Base-by-base conservation (phyloP, 1,139 yeast species). In the Suhomyces yuchorum region DNA sequence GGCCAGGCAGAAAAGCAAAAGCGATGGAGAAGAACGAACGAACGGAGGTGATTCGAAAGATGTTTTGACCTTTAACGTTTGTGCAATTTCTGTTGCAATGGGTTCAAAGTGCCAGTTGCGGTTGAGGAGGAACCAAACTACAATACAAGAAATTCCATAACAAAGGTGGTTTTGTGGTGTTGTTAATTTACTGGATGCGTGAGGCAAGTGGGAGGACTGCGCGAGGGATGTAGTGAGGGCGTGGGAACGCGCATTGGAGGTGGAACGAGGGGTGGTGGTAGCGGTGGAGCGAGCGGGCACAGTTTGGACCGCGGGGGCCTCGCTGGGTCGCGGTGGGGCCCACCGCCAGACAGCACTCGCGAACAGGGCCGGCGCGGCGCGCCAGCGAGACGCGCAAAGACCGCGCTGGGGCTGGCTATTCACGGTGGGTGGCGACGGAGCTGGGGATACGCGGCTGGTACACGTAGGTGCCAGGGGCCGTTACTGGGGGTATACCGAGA, bases 161-260 rank as follows among this genome's bases (percentile, higher is more conserved):
- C 50, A 47, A 47, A 46, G 24, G 44, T 43, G 49, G 35, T 35
- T 47, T 47, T 47, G 50, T 47, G 50, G 50, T 48, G 50, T 47
- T 47, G 50, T 47, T 40, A 47, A 47, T 47, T 47, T 47, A 44
- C 50, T 44, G 41, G 44, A 43, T 38, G 32, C 43, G 49, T 45
- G 43, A 24, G 42, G 41, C 19, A 26, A 35, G 37, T 20, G 30
- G 22, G 40, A 28, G 34, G 32, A 37, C 41, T 36, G 38, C 37
- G 46, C 32, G 24, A 22, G 24, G 41, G 46, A 19, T 11, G 37
- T 15, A 28, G 42, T 17, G 46, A 38, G 37, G 43, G 36, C 28
- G 44, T 14, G 34, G 11, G 34, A 14, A 30, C 34, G 34, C 34
- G 34, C 19, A 14, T 26, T 30, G 18, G 30, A 17, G 39, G 30